Evolutionary conservation across 164 flowering plant genomes (phyloP), one percentile per base, ranked within the genome.

Genomic region (Dillenia suffruticosa): DNA sequence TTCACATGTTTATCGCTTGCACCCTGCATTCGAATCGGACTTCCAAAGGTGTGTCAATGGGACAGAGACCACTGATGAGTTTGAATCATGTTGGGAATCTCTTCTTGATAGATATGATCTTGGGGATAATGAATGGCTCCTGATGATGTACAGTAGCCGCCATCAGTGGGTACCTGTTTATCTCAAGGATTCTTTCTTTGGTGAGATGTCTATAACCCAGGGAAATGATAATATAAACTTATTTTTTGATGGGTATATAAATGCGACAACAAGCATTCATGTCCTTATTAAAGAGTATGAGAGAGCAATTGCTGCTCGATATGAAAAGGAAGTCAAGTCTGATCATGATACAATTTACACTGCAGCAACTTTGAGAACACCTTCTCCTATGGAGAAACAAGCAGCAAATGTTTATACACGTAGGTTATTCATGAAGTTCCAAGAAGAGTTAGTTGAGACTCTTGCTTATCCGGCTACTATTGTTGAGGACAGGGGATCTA

Each of bases 321-420:
- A 73, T 43, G 87, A 81, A 57, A 82, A 72, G 69, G 88, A 87
- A 74, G 65, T 80, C 10, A 82, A 81, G 61, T 85, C 84, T 15
- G 90, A 87, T 70, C 68, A 72, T 32, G 80, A 79, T 51, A 80
- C 83, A 12, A 54, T 61, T 44, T 76, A 74, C 63, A 70, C 68
- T 7, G 61, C 67, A 22, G 81, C 88, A 5, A 66, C 74, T 65
- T 54, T 82, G 19, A 82, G 65, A 61, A 85, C 85, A 24, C 84
- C 87, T 13, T 83, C 87, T 50, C 88, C 86, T 46, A 80, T 82
- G 83, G 89, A 84, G 57, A 80, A 84, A 64, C 86, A 82, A 67
- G 82, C 80, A 5, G 84, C 86, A 43, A 64, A 51, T 19, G 61
- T 78, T 50, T 84, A 74, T 59, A 82, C 89, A 1, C 74, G 76